Conservation (phyloP, 805 yeast genomes). For the Saccharomycopsis olivae region DNA sequence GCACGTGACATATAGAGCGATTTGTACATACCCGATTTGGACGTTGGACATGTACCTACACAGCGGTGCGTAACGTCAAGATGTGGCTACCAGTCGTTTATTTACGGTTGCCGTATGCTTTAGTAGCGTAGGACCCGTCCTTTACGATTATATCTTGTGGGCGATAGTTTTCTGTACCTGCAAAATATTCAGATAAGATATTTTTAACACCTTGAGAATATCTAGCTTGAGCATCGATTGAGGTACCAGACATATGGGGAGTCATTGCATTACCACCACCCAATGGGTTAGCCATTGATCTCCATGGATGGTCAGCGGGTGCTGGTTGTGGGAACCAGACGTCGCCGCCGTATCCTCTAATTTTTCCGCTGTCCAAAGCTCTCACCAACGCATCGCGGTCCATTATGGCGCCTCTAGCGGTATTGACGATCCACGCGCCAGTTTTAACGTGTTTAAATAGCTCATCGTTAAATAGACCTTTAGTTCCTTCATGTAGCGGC, state of each 20-base stretch:
- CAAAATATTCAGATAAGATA: conserved; percentile 53
- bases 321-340: conserved; percentile 86
- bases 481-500: conserved; percentile 63
- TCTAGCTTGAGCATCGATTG: conserved; percentile 69
- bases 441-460: conserved; percentile 58
- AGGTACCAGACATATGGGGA: conserved; percentile 72
- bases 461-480: conserved; percentile 57
- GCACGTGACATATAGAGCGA: no score
- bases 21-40: no score
- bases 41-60: no score
- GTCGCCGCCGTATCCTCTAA: conserved; percentile 78
- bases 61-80: no score
- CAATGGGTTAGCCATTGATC: conserved; percentile 50
- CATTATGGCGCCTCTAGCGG: conserved; percentile 77
- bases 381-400: conserved; percentile 66
- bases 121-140: conserved; percentile 64
- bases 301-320: conserved; percentile 69
- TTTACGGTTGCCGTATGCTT: conserved; percentile 66
- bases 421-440: conserved; percentile 66
- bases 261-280: conserved; percentile 82
- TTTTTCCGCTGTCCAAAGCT: conserved; percentile 56
- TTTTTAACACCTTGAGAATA: conserved; percentile 60
- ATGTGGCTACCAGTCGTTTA: no score
- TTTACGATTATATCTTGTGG: conserved; percentile 68
- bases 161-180: conserved; percentile 53